Conservation (phyloP, 371 early-diverging fungal species). For the Apophysomyces ossiformis region DNA sequence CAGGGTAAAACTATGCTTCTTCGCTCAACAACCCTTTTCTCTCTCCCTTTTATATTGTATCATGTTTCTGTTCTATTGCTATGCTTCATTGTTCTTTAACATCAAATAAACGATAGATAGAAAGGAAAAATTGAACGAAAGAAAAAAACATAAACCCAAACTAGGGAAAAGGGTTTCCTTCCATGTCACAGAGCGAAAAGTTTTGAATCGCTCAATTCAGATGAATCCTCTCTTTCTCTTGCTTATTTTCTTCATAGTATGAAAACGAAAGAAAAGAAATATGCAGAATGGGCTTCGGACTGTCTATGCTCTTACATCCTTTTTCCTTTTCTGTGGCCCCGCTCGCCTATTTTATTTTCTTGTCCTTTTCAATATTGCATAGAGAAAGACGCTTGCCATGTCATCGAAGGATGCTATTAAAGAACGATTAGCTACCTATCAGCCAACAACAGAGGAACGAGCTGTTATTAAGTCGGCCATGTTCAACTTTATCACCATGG, state of each 20-base stretch:
- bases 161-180: background rate
- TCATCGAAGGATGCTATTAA: conserved; percentile 33
- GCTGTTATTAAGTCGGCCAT: conserved; percentile 42
- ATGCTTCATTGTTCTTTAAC: background rate
- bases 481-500: conserved; percentile 35
- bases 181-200: too few relatives aligned
- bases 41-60: too few relatives aligned
- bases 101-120: too few relatives aligned
- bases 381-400: background rate
- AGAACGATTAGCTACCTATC: conserved; percentile 30
- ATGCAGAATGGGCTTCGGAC: too few relatives aligned
- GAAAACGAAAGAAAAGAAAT: too few relatives aligned
- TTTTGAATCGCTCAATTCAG: too few relatives aligned
- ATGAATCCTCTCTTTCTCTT: too few relatives aligned
- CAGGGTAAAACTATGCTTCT: background rate
- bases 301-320: too few relatives aligned
- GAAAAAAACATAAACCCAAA: background rate
- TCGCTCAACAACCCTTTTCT: too few relatives aligned
- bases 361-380: background rate
- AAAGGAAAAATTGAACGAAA: background rate
- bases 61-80: too few relatives aligned
- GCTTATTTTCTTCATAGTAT: too few relatives aligned
- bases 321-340: too few relatives aligned
- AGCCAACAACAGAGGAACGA: conserved; percentile 35
- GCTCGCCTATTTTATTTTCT: background rate